Conservation (phyloP, 495 filamentous ascomycete genomes). For the Cetradonia linearis region DNA sequence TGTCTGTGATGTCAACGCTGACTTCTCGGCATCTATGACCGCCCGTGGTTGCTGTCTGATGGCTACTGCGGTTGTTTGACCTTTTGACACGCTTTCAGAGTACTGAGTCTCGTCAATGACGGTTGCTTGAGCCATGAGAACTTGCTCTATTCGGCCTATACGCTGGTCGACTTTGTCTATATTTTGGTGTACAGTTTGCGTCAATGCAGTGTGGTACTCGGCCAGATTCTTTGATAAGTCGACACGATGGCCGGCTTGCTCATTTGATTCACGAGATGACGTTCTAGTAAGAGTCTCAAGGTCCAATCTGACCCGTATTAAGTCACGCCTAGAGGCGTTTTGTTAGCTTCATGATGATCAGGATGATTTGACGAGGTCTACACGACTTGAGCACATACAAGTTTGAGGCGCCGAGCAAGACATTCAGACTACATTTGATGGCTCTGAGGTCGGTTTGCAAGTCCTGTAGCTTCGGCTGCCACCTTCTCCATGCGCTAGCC, state of each 20-base stretch:
- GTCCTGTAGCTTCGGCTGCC: slow-evolving; percentile 19
- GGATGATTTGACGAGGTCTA: neutral
- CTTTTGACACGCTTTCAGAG: neutral
- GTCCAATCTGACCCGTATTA: slow-evolving; percentile 5
- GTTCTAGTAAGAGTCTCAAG: slow-evolving; percentile 10
- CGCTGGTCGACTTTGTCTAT: slow-evolving; percentile 9
- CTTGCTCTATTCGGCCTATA: slow-evolving; percentile 12
- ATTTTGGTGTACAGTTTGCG: neutral
- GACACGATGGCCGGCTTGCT: neutral
- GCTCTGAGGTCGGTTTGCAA: slow-evolving; percentile 25
- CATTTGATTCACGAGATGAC: neutral
- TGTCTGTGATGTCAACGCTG: neutral
- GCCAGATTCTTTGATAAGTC: neutral
- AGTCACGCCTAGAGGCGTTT: neutral
- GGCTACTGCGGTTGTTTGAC: neutral
- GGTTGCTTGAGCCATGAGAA: slow-evolving; percentile 11
- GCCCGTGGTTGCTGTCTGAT: slow-evolving; percentile 1
- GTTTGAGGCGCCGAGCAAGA: slow-evolving; percentile 25
- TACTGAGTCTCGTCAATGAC: slow-evolving; percentile 1
- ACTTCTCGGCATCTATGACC: neutral
- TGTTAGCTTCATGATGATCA: neutral
- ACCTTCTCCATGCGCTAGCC: slow-evolving; percentile 16
- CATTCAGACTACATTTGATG: slow-evolving; percentile 24
- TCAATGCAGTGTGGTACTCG: neutral
- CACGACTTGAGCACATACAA: slow-evolving; percentile 15